Evolutionary conservation across 352 stramenopile genomes (phyloP).

Genomic region (Phytophthora brassicae): DNA sequence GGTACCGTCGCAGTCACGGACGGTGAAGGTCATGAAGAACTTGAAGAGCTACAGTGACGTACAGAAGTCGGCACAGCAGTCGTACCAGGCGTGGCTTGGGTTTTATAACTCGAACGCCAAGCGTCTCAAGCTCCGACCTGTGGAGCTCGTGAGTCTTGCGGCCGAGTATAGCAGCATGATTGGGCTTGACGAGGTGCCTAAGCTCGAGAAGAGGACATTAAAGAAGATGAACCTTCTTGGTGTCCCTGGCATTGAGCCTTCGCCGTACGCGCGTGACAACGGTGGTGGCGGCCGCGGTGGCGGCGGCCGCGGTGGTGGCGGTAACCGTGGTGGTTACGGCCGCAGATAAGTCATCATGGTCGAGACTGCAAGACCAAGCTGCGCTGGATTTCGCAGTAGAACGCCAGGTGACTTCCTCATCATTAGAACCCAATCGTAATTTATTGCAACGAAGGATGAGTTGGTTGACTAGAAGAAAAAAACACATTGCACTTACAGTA

Average conservation of each 20-base stretch:
- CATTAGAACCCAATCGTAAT: conserved; percentile 44
- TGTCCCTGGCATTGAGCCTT: conserved; percentile 62
- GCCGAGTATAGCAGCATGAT: conserved; percentile 66
- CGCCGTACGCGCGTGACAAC: conserved; percentile 41
- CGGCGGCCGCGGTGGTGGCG: conserved; percentile 13
- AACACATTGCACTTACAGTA: too few species aligned
- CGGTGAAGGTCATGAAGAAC: conserved; percentile 37
- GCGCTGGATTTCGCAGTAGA: conserved; percentile 18
- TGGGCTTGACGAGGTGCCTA: conserved; percentile 66
- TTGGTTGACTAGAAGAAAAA: conserved; percentile 32
- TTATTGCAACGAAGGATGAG: conserved; percentile 48
- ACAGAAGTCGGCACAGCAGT: conserved; percentile 79
- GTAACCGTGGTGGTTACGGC: conserved; percentile 23
- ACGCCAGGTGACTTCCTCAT: conserved; percentile 37
- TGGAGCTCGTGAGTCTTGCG: conserved; percentile 70
- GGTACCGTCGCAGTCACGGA: conserved; percentile 18
- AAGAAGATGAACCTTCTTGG: conserved; percentile 88
- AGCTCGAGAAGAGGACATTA: conserved; percentile 84
- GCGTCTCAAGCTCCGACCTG: conserved; percentile 44
- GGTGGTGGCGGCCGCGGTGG: conserved; percentile 16
- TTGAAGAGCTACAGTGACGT: conserved; percentile 56
- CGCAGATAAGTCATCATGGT: conserved; percentile 30
- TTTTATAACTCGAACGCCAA: conserved; percentile 92
- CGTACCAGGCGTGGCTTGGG: conserved; percentile 95
- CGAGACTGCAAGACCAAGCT: conserved; percentile 6